Base-by-base conservation (phyloP, 2,329 filamentous ascomycete species). In the Nemania diffusa region DNA sequence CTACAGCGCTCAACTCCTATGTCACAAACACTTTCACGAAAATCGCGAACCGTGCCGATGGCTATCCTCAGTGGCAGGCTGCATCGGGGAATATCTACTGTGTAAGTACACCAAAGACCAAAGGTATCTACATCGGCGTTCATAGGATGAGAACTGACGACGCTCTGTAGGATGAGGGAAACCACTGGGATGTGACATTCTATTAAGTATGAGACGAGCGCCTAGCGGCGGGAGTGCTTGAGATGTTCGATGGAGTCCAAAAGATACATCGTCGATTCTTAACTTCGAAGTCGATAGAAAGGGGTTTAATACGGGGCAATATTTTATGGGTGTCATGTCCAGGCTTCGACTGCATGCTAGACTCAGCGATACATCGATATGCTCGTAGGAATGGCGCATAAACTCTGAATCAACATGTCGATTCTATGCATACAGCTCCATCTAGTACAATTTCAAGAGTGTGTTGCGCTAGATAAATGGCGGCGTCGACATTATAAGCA, bases 51-150 rank as follows among this genome's bases (percentile, higher is more conserved):
- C 67, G 67, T 34, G 55, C 56, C 34, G 67, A 69, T 11, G 67
- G 67, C 7, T 69, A 69, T 24, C 60, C 67, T 40, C 67, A 69
- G 44, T 69, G 67, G 67, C 59, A 67, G 52, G 67, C 67, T 11
- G 64, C 67, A 13, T 69, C 67, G 5, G 67, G 67, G 2, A 69
- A 69, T 24, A 57, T 69, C 26, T 69, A 69, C 46, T 69, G 67
- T 34, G 67, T 69, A 61, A 67, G 67, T 55, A 13, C 9, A 15
- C 24, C 15, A 44, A 2, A 27, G 22, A n/a, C n/a, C n/a, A n/a
- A n/a, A n/a, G n/a, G n/a, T n/a, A 50, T 51, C 32, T 17, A 9
- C 4, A 5, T 46, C 37, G 7, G 52, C 4, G 0, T 48, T 13
- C 20, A 52, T 13, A 13, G 9, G 32, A n/a, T 5, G 11, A 34